These are phyloP conservation scores for Arthonia radiata DNA, from an alignment of 495 filamentous ascomycete species.

Conservation along the genomic window DNA sequence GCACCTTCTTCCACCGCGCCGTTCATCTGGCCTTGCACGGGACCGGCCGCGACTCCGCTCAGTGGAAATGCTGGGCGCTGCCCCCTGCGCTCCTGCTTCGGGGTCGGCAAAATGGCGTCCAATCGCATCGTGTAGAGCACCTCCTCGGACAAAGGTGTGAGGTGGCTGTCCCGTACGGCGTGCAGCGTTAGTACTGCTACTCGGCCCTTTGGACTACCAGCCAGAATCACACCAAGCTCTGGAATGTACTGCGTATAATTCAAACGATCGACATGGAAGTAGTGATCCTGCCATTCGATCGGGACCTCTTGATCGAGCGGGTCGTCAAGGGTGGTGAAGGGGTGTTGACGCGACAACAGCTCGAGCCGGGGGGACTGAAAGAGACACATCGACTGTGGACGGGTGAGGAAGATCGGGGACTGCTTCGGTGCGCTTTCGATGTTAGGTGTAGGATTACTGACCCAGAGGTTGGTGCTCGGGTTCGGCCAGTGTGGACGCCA, in stretches of 20 bases:
- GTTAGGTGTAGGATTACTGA: conserved; percentile 1
- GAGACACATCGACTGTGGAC: conserved; percentile 30
- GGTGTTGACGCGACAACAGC: too few species aligned
- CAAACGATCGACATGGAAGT: conserved; percentile 33
- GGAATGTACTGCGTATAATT: conserved; percentile 56
- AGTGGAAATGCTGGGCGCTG: conserved; percentile 21
- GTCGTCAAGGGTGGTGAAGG: conserved; percentile 18
- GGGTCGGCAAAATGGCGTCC: conserved; percentile 28
- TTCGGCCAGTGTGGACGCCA: too few species aligned
- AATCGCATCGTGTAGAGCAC: conserved; percentile 22
- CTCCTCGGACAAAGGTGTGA: conserved; percentile 9
- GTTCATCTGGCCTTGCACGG: conserved; percentile 33
- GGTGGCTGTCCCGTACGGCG: conserved; percentile 3
- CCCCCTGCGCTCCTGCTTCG: conserved; percentile 18
- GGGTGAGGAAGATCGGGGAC: conserved; percentile 28
- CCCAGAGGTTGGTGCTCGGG: conserved; percentile 4
- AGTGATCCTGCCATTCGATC: conserved; percentile 14
- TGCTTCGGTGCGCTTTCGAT: conserved; percentile 1
- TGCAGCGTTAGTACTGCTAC: conserved; percentile 54
- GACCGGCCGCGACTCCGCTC: conserved; percentile 30
- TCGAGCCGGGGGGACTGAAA: conserved; percentile 27
- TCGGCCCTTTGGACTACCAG: conserved; percentile 47
- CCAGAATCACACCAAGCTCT: conserved; percentile 50
- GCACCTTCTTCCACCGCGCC: conserved; percentile 17
- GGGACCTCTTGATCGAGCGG: conserved; percentile 21